Evolutionary conservation across 1,139 yeast genomes (phyloP).

Genomic region (Debaryomycetaceae sp.): DNA sequence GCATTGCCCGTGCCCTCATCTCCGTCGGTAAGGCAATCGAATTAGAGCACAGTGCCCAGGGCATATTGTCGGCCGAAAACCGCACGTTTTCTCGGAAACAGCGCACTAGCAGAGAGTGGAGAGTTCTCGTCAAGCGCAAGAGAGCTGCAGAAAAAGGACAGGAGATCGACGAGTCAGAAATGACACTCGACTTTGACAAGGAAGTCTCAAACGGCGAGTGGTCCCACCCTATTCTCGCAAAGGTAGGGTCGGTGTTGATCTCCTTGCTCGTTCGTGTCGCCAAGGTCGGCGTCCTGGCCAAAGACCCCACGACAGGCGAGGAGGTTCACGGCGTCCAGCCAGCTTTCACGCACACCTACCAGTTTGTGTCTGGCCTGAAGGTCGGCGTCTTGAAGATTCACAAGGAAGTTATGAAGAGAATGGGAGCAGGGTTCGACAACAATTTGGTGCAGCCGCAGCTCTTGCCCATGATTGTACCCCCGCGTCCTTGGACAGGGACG

Average conservation of each 20-base stretch:
- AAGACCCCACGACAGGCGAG: constrained; percentile 67
- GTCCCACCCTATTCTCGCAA: constrained; percentile 54
- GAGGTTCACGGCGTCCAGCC: constrained; percentile 66
- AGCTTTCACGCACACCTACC: constrained; percentile 84
- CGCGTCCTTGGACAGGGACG: constrained; percentile 77
- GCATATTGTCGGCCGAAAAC: constrained; percentile 47
- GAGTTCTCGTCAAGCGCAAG: constrained; percentile 22
- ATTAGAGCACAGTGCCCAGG: constrained; percentile 66
- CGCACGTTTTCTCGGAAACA: constrained; percentile 29
- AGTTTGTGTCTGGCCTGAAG: constrained; percentile 66
- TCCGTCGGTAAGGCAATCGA: constrained; percentile 82
- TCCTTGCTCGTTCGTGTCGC: constrained; percentile 76
- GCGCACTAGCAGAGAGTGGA: constrained; percentile 28
- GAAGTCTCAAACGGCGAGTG: constrained; percentile 23
- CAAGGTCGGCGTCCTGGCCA: constrained; percentile 64
- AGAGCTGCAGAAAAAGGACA: constrained; percentile 19
- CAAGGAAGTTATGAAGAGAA: constrained; percentile 48
- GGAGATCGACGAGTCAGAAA: constrained; percentile 14
- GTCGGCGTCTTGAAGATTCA: constrained; percentile 78
- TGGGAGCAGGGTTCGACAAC: constrained; percentile 57
- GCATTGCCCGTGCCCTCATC: constrained; percentile 72
- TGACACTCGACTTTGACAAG: too few relatives aligned
- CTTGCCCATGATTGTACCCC: constrained; percentile 87
- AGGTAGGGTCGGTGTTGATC: constrained; percentile 71
- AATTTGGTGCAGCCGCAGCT: constrained; percentile 78